Evolutionary conservation across 305 asterid species (phyloP), one percentile per base, ranked within the genome.

Genomic region (Lippia alba): DNA sequence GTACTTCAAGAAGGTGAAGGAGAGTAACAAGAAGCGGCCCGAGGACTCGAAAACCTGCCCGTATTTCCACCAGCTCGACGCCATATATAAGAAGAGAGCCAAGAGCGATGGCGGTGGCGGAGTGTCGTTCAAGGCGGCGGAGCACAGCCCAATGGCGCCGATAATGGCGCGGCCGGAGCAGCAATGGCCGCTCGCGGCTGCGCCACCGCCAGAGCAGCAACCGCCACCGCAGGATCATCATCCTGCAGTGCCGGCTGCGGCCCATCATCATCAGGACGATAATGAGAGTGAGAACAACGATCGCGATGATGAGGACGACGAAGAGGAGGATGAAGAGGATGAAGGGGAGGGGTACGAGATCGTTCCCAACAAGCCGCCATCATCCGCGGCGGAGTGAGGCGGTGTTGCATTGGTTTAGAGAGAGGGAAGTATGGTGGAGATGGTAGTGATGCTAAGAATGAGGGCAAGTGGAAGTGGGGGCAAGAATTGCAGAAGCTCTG

Each of bases 141-240:
- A 79, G 5, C 78, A 58, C 9, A 36, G 5, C 55, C 80, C 76
- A 12, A 82, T 80, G 88, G 71, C 53, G 14, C 92, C 97, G 2
- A 83, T 91, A 30, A 91, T 91, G 97, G 98, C 88, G 32, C 83
- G 79, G 46, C 99, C 97, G 16, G 96, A 91, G 62, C 96, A 88
- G 72, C 99, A 90, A 39, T 90, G 97, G 97, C 97, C 95, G 2
- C 75, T 72, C 8, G 80, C 67, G 2, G 75, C 70, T 6, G 48
- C 12, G 12, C 14, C 8, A 3, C 49, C 49, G 10, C 78, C 68
- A n/a, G 85, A 51, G 1, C 77, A 69, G 1, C 46, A 16, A n/a
- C 77, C 49, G 12, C 30, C 24, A 4, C 69, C 12, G 15, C 81
- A 76, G 12, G 30, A 24, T 24, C 30, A 24, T 24, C 74, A 78